phyloP scores from a whole-genome alignment of 768 basidiomycete species.

The Boletus eberwhitei region DNA sequence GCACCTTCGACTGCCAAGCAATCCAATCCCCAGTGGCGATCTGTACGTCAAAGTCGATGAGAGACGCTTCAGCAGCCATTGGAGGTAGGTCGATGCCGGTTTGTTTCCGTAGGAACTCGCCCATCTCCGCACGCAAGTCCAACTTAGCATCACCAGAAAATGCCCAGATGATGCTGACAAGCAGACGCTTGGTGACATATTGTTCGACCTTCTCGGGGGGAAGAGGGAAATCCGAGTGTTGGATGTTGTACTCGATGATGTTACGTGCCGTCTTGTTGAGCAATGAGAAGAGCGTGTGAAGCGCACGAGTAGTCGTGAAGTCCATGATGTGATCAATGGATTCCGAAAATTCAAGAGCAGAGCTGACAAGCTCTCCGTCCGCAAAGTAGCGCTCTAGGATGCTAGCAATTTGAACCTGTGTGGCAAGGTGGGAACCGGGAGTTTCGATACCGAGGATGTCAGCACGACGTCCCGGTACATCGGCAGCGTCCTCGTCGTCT shows the following conservation, averaged over 20 bases:
- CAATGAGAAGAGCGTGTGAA: constrained; percentile 95
- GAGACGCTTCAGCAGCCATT: constrained; percentile 68
- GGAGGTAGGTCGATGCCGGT: constrained; percentile 89
- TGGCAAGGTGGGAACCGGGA: constrained; percentile 58
- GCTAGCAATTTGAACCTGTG: constrained; percentile 70
- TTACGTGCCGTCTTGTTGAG: constrained; percentile 95
- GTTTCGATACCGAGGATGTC: constrained; percentile 47
- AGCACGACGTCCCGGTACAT: constrained; percentile 57
- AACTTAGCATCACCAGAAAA: constrained; percentile 96
- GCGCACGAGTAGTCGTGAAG: constrained; percentile 86
- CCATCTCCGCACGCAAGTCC: constrained; percentile 84
- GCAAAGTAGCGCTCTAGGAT: constrained; percentile 82
- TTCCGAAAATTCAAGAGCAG: constrained; percentile 75
- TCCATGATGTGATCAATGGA: constrained; percentile 99
- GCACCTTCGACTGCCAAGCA: constrained; percentile 89
- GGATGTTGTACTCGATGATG: constrained; percentile 89
- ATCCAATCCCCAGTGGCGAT: constrained; percentile 84
- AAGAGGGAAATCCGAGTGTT: constrained; percentile 94
- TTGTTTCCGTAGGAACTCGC: constrained; percentile 78
- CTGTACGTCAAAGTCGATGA: constrained; percentile 95
- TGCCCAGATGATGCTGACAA: constrained; percentile 95
- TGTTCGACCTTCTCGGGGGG: constrained; percentile 80
- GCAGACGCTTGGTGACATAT: constrained; percentile 84
- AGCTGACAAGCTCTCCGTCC: constrained; percentile 75
- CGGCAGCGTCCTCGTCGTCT: constrained; percentile 78